Evolutionary conservation across 495 filamentous ascomycete genomes (phyloP), one percentile per base, ranked within the genome.

Genomic region (Stereocaulon alpinum): DNA sequence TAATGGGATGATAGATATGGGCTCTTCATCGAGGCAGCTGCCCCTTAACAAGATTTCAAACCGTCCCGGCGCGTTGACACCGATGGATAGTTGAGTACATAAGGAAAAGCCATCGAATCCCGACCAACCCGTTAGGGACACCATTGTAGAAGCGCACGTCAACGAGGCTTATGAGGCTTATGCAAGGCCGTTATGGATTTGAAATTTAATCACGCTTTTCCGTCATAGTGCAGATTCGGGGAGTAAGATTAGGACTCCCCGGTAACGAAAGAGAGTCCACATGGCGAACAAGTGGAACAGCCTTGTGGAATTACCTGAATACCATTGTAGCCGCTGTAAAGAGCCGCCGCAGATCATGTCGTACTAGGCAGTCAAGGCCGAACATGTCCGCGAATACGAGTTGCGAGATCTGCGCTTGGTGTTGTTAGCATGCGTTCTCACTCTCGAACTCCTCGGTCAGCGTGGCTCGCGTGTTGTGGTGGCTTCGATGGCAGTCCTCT

Each of bases 311-410:
- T 17, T n/a, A 32, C 30, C 22, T 30, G 48, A 6, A 37, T 10
- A 37, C 7, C 42, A 56, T 40, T 47, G 24, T 47, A 45, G 41
- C 55, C 55, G 55, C 41, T 47, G 20, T 45, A 30, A 15, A 56
- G 30, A 45, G 55, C 42, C 55, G 55, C 42, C 6, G 29, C 27
- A 47, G 42, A 56, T 56, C 42, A 29, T 10, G 15, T 43, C 24
- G 24, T 24, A 24, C 24, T 24, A 1, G 24, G 24, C 24, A 24
- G 24, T 7, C 4, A 22, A 56, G 6, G 2, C 17, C 29, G 42
- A 45, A 45, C 24, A 12, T 27, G 18, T 43, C 55, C 29, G 34
- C 55, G 41, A 56, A 56, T 56, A 56, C 42, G 55, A 56, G 7
- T 6, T 15, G 14, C 18, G n/a, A 34, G 49, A 52, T 52, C 49